Percentiles rank a stretch among this genome's conserved stretches.
These are phyloP conservation scores for Diatrype stigma DNA, from an alignment of 2,329 filamentous ascomycete species.

Conservation along the genomic window DNA sequence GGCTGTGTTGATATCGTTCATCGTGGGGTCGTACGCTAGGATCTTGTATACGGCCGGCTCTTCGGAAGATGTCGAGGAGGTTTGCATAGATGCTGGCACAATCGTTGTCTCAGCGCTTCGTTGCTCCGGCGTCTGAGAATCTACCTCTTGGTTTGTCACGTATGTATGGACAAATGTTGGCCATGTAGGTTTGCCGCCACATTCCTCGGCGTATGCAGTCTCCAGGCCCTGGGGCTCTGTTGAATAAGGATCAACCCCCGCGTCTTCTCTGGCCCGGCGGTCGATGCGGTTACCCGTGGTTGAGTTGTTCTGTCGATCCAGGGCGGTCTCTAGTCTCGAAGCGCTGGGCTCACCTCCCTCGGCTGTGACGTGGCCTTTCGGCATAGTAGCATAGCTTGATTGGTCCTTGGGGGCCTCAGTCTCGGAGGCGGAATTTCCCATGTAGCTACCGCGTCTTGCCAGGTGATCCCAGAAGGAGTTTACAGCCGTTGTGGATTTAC, in stretches of 20 bases:
- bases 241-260: constrained; percentile 36
- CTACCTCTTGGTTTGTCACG: constrained; percentile 12
- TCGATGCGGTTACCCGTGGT: constrained; percentile 11
- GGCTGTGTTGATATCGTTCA: constrained; percentile 52
- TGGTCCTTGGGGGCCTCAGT: background rate
- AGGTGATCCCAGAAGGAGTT: constrained; percentile 49
- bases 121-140: constrained; percentile 6
- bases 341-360: no score
- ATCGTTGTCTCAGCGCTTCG: no score
- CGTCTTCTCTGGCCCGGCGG: constrained; percentile 7
- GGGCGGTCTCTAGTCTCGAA: constrained; percentile 22
- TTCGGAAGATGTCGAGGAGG: no score
- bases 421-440: background rate
- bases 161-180: constrained; percentile 35
- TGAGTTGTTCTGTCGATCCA: constrained; percentile 21
- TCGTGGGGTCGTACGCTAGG: constrained; percentile 59
- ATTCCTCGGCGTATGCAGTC: constrained; percentile 42
- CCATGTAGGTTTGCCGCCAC: constrained; percentile 28
- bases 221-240: constrained; percentile 44
- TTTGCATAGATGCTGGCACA: no score
- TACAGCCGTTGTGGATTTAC: constrained; percentile 34
- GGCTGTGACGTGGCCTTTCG: no score
- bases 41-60: constrained; percentile 53
- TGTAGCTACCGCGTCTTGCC: constrained; percentile 37
- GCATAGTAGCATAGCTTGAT: no score